Base-by-base conservation (phyloP, 805 yeast genomes). In the Maudiozyma serrabonitensis region DNA sequence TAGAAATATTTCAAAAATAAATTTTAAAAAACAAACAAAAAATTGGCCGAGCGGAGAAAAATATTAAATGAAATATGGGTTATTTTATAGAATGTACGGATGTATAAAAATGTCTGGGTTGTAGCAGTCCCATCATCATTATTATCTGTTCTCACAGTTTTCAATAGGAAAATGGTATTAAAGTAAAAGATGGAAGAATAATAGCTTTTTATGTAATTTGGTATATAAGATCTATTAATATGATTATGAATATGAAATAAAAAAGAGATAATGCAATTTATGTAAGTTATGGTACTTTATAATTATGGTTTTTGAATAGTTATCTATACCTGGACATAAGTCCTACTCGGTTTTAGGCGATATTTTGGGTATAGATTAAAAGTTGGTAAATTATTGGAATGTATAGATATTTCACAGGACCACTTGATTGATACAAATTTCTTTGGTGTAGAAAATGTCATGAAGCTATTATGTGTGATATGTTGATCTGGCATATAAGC, bases 201-300 rank as follows among this genome's bases (percentile, higher is more conserved):
- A 28, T 28, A 28, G 32, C 32, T 8, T 18, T 37, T 37, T n/a
- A 16, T 18, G 40, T 37, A 8, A 37, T 37, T 12, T 12, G 16
- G 40, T 37, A 18, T 16, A 37, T 37, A 37, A 16, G 32, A 37
- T 37, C 21, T 37, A 18, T 37, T 16, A 16, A 37, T 37, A 15
- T 37, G 40, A 37, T 16, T 37, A 18, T 37, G 21, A 16, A 37
- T 37, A 37, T 79, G 50, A 51, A 15, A 38, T 16, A 43, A 51
- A 46, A 18, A 8, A 7, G 11, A 8, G 19, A 21, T 21, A 21
- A 21, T 21, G 23, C 23, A 21, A 21, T 21, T 21, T 21, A 21
- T 3, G 23, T 21, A 21, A 21, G 23, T 21, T 21, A 4, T 21
- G 23, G 23, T 21, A 21, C 4, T 21, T 21, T 21, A 4, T 21